Evolutionary conservation across 225 moss, liverwort and hornwort species (phyloP), one percentile per base, ranked within the genome.

Genomic region (Thuidium tamariscinum): DNA sequence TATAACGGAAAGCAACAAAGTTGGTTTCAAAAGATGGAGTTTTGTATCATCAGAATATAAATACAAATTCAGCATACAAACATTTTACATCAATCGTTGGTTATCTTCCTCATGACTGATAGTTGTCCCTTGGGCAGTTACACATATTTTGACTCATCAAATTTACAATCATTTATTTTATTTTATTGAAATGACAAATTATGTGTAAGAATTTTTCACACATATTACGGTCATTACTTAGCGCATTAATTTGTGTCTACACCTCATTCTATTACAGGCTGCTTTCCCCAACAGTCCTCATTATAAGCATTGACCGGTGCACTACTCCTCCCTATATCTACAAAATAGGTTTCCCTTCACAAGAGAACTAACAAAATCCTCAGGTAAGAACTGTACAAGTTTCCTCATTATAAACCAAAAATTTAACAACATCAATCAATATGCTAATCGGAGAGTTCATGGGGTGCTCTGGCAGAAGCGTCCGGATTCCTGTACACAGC

Each of bases 401-500:
- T 42, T 80, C 80, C 80, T 83, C 59, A 32, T 17, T 34, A 42
- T 30, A 26, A 17, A 16, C 62, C 41, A 60, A 60, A 48, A 80
- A 42, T 46, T 13, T 44, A 11, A 9, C 27, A 27, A 22, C 39
- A 63, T 4, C 36, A 72, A 18, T 19, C 4, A 52, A 16, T 52
- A 52, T 23, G 46, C 16, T 9, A 10, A 19, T 36, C 25, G 61
- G 26, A 37, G 55, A 51, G 23, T 44, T 34, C 82, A 32, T 16
- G 79, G 55, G 30, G 14, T 57, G 59, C 48, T 29, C 27, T 65
- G 49, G 25, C 42, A 66, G 83, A 19, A 16, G 36, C 70, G 69
- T 79, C 86, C 8, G 67, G 62, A 77, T 65, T 87, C 23, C 5
- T 73, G 64, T 90, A 91, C 32, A 87, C 74, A 10, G 67, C 59